Evolutionary conservation across 306 rosid species (phyloP).

Genomic region (Citrullus colocynthis): DNA sequence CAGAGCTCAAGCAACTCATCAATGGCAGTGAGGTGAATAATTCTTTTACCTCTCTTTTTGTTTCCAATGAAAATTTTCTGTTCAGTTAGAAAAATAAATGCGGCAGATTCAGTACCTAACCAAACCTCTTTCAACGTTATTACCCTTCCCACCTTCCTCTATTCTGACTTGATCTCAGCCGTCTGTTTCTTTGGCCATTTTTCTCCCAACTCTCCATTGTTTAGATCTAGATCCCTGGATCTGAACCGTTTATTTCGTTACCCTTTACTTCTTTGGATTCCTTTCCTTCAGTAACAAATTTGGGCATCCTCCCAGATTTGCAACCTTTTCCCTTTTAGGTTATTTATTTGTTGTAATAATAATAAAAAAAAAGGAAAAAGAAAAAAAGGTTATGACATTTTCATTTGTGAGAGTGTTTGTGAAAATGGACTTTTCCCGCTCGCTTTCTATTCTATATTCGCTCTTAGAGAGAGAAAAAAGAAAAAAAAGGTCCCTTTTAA

Average conservation of each 20-base stretch:
- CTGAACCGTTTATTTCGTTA: constrained; percentile 63
- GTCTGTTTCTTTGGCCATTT: neutral
- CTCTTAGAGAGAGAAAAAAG: neutral
- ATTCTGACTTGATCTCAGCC: constrained; percentile 2
- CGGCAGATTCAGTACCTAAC: constrained; percentile 7
- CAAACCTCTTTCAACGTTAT: constrained; percentile 13
- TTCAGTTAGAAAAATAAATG: constrained; percentile 1
- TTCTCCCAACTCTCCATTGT: constrained; percentile 17
- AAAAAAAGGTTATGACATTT: neutral
- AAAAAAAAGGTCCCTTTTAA: constrained; percentile 13
- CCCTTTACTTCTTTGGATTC: constrained; percentile 40
- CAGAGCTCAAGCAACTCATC: constrained; percentile 63
- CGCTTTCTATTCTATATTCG: neutral
- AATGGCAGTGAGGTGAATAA: constrained; percentile 60
- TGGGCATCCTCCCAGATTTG: neutral
- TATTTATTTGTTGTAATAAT: neutral
- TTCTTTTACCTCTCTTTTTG: neutral
- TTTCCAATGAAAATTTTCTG: neutral
- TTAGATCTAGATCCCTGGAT: constrained; percentile 39
- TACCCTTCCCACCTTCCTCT: neutral
- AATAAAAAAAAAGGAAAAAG: no score
- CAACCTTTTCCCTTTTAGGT: neutral
- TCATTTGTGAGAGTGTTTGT: neutral
- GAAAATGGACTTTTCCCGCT: neutral
- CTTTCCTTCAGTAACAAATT: constrained; percentile 3